Evolutionary conservation across 768 basidiomycete species (phyloP), one percentile per base, ranked within the genome.

Genomic region (Coprinopsis marcescibilis): DNA sequence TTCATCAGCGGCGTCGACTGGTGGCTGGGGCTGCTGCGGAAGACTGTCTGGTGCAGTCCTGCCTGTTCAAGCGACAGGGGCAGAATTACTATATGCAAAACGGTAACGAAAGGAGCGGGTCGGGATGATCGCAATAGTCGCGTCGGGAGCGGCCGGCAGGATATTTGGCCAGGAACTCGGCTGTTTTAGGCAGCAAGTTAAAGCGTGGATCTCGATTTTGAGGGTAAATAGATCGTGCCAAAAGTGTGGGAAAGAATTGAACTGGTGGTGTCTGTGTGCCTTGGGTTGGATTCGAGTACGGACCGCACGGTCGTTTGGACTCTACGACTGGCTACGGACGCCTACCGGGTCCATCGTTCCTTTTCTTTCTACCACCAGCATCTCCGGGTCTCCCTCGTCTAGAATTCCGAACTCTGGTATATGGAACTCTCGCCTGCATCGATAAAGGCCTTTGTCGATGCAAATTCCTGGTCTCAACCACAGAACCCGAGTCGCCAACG

Each of bases 181-280:
- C 23, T 24, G 39, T 8, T 6, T 5, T 32, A n/a, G 15, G 25
- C 17, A 4, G 19, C 39, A 10, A 8, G 10, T 20, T 40, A 27
- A n/a, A n/a, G 17, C 12, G 25, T n/a, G 24, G 26, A 27, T 29
- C 24, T 13, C 26, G 41, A 43, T 43, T 43, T 17, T 8, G 10
- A 27, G 41, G 41, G 7, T 43, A 43, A 43, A 43, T 43, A 21
- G 41, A 43, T 40, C 19, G 39, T 25, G 39, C 39, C 35, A 36
- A 36, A 40, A 43, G 7, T n/a, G 27, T 40, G 17, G 39, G 39
- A 25, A 8, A 21, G 19, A 40, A 20, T 40, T 4, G 19, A 43
- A n/a, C 30, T 12, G 26, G 15, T 4, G 21, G 38, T 19, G 38
- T 40, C 38, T 43, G 26, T 43, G 41, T 43, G 41, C 41, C 24